Conservation (phyloP, 805 yeast species). For the Barnettozyma pratensis region DNA sequence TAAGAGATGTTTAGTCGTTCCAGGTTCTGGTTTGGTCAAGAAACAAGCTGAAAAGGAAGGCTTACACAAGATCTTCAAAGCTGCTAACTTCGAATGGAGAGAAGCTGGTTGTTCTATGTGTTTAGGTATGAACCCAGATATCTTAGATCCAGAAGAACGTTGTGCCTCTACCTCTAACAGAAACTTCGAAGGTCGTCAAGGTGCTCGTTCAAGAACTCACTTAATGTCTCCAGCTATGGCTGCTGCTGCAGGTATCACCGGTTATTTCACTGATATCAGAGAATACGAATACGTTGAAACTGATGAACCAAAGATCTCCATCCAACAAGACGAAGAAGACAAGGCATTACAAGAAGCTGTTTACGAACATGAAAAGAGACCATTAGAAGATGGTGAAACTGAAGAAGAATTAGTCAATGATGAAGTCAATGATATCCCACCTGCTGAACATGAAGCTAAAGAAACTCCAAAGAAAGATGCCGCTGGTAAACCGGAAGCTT, state of each 20-base stretch:
- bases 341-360: constrained; percentile 64
- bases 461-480: constrained; percentile 31
- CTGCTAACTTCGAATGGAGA: constrained; percentile 97
- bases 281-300: constrained; percentile 61
- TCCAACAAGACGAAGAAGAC: constrained; percentile 44
- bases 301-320: constrained; percentile 51
- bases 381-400: constrained; percentile 49
- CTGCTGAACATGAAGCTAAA: constrained; percentile 35
- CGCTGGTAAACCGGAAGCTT: constrained; percentile 10
- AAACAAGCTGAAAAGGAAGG: constrained; percentile 94
- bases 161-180: constrained; percentile 99
- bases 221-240: constrained; percentile 99
- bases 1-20: constrained; percentile 84
- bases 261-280: constrained; percentile 88
- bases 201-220: constrained; percentile 93
- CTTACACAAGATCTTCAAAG: constrained; percentile 80
- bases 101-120: constrained; percentile 99
- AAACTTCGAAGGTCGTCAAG: constrained; percentile 99
- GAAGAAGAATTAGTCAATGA: constrained; percentile 45
- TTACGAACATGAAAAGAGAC: constrained; percentile 65
- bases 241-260: constrained; percentile 94
- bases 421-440: constrained; percentile 60
- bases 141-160: constrained; percentile 89
- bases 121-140: constrained; percentile 98
- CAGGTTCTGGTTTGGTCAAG: constrained; percentile 96